Evolutionary conservation across 805 yeast genomes (phyloP), one percentile per base, ranked within the genome.

Genomic region (Sungouiella thailandica): DNA sequence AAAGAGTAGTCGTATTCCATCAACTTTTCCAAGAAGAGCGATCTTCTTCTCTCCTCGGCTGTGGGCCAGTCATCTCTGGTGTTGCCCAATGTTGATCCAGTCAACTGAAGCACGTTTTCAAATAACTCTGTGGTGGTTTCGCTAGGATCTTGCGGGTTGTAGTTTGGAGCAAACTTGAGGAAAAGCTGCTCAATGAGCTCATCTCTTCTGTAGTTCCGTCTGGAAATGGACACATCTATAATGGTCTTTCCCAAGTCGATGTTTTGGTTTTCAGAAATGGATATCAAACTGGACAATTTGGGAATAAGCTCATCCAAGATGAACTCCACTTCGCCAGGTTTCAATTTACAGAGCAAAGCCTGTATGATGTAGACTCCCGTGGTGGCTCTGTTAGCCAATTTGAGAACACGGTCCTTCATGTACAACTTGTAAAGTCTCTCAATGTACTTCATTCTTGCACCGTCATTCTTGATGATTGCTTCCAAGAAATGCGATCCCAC

Each of bases 401-500:
- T 85, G 35, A 74, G 64, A 5, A 89, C 62, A 41, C 95, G 70
- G 19, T 80, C 83, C 40, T 72, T 72, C 80, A 89, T 84, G 61
- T 88, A 85, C 5, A 74, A 55, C 25, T 60, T 62, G 62, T 77
- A 86, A 29, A 90, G 57, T 47, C 95, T 72, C 47, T 80, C 83
- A 14, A 83, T 74, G 52, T 76, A 79, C 43, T 77, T 81, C 41
- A 74, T 60, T 44, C 93, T 78, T 7, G 59, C 71, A 9, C 71
- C 72, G 41, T 81, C 79, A 38, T 72, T 74, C 30, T 72, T 75
- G 32, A 89, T 66, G 8, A 79, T 72, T 13, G 80, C 72, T 57
- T 93, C 87, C 17, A 90, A 66, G 64, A 93, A 90, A 59, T 88
- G 97, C 1, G 95, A 83, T 0, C 97, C 98, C n/a, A 89, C 86